phyloP scores from a whole-genome alignment of 495 filamentous ascomycete genomes.

The Aspergillus kassunensis region DNA sequence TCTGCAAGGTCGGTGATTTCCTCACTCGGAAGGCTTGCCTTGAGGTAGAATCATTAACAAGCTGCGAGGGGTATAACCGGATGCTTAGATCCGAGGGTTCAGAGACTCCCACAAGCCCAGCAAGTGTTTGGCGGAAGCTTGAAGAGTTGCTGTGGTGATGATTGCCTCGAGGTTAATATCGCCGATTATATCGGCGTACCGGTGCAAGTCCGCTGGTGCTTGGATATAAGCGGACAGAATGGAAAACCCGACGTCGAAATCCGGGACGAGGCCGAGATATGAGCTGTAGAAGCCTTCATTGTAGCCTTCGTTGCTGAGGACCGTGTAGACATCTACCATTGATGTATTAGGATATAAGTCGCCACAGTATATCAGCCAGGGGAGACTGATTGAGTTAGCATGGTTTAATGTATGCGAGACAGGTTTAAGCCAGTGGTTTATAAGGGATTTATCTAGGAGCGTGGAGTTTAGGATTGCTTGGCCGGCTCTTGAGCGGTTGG shows the following conservation, averaged over 20 bases:
- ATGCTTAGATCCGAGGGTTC: slow-evolving; percentile 33
- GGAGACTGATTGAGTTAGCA: slow-evolving; percentile 39
- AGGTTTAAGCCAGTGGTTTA: slow-evolving; percentile 43
- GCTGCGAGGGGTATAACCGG: slow-evolving; percentile 43
- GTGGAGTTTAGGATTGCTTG: slow-evolving; percentile 48
- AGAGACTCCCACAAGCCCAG: slow-evolving; percentile 26
- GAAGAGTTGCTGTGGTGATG: slow-evolving; percentile 47
- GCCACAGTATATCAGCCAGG: slow-evolving; percentile 36
- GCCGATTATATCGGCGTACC: slow-evolving; percentile 26
- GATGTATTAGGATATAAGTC: slow-evolving; percentile 24
- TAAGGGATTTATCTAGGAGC: slow-evolving; percentile 35
- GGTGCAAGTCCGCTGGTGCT: slow-evolving; percentile 21
- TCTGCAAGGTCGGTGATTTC: slow-evolving; percentile 29
- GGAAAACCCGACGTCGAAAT: slow-evolving; percentile 48
- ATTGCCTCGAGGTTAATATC: slow-evolving; percentile 39
- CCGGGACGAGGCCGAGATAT: slow-evolving; percentile 42
- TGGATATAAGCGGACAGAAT: slow-evolving; percentile 38
- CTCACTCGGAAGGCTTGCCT: slow-evolving; percentile 42
- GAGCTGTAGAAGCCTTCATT: slow-evolving; percentile 35
- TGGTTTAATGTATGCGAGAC: slow-evolving; percentile 47
- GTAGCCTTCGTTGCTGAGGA: slow-evolving; percentile 34
- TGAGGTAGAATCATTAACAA: slow-evolving; percentile 9
- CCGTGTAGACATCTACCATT: slow-evolving; percentile 49
- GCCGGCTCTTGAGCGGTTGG: slow-evolving; percentile 28
- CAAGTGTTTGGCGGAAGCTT: slow-evolving; percentile 33